Conservation (phyloP, 2,329 filamentous ascomycete species). For the Leptographium galeiforme region DNA sequence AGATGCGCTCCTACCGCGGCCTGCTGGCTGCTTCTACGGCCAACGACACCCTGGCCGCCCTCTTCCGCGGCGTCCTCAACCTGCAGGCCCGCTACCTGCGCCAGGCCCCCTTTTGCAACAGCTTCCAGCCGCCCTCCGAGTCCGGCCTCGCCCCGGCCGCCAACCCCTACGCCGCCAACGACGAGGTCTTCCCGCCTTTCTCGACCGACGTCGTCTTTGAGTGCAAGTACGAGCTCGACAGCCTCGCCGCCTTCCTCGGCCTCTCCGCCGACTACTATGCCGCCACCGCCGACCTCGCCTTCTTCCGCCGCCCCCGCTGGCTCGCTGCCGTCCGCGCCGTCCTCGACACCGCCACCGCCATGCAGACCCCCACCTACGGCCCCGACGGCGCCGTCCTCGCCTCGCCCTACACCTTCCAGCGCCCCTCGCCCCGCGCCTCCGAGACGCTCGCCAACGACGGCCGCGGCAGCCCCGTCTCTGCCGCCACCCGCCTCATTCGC, state of each 20-base stretch:
- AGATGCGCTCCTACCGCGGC: slow-evolving; percentile 60
- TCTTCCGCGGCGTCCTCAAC: slow-evolving; percentile 65
- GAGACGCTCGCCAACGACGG: slow-evolving; percentile 72
- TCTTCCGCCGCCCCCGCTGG: slow-evolving; percentile 65
- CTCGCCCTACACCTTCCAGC: slow-evolving; percentile 62
- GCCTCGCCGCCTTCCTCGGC: slow-evolving; percentile 73
- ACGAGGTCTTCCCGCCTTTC: slow-evolving; percentile 48
- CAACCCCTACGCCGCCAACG: slow-evolving; percentile 47
- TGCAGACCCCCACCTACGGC: slow-evolving; percentile 64
- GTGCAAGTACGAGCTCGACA: slow-evolving; percentile 94
- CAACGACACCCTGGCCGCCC: slow-evolving; percentile 47
- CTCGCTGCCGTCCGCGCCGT: slow-evolving; percentile 57
- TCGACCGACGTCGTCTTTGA: slow-evolving; percentile 67
- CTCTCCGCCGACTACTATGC: slow-evolving; percentile 69
- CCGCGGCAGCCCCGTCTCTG: slow-evolving; percentile 65
- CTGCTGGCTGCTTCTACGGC: slow-evolving; percentile 39
- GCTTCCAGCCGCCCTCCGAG: slow-evolving; percentile 77
- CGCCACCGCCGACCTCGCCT: slow-evolving; percentile 56
- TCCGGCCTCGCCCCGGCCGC: slow-evolving; percentile 47
- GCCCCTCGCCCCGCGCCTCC: slow-evolving; percentile 57
- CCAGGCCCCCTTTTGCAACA: slow-evolving; percentile 74
- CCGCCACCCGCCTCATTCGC: slow-evolving; percentile 67
- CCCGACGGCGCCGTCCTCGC: slow-evolving; percentile 39
- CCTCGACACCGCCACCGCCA: slow-evolving; percentile 52
- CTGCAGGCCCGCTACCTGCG: slow-evolving; percentile 60